Conservation (phyloP, 148 eudicot genomes). For the Nepenthes mirabilis region DNA sequence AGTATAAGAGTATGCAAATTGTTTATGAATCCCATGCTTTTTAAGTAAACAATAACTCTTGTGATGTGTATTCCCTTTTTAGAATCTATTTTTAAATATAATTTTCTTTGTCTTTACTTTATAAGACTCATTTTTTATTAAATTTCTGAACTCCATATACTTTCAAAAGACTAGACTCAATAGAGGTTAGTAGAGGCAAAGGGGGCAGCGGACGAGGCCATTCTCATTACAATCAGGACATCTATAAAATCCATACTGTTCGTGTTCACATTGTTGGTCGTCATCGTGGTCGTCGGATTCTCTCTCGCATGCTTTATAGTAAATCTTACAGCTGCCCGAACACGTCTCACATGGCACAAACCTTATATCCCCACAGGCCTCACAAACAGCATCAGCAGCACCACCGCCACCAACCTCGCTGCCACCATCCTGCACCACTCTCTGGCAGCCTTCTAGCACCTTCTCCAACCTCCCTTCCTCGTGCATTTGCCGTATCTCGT, state of each 20-base stretch:
- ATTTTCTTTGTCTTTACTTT: too few species aligned
- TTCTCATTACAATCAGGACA: conserved; percentile 97
- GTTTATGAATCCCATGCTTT: too few species aligned
- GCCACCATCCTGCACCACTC: conserved; percentile 12
- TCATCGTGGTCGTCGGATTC: conserved; percentile 39
- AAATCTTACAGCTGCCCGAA: conserved; percentile 85
- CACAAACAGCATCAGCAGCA: conserved; percentile 31
- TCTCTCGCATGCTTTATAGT: conserved; percentile 23
- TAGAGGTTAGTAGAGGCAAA: conserved; percentile 48
- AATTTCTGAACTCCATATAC: too few species aligned
- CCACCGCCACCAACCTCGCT: conserved; percentile 17
- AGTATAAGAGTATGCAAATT: too few species aligned
- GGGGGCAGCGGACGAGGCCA: conserved; percentile 81
- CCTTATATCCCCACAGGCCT: conserved; percentile 83
- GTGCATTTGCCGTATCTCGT: conserved; percentile 55
- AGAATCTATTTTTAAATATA: too few species aligned
- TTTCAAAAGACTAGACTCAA: too few species aligned
- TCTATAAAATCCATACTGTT: conserved; percentile 67
- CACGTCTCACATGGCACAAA: conserved; percentile 89
- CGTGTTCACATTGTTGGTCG: conserved; percentile 6
- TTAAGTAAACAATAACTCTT: too few species aligned
- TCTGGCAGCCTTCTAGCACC: conserved; percentile 37
- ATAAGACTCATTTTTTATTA: too few species aligned
- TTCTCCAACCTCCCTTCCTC: conserved; percentile 71
- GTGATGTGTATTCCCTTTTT: too few species aligned